Evolutionary conservation across 192 early-diverging fungal genomes (phyloP).

Genomic region (Linnemannia hyalina): DNA sequence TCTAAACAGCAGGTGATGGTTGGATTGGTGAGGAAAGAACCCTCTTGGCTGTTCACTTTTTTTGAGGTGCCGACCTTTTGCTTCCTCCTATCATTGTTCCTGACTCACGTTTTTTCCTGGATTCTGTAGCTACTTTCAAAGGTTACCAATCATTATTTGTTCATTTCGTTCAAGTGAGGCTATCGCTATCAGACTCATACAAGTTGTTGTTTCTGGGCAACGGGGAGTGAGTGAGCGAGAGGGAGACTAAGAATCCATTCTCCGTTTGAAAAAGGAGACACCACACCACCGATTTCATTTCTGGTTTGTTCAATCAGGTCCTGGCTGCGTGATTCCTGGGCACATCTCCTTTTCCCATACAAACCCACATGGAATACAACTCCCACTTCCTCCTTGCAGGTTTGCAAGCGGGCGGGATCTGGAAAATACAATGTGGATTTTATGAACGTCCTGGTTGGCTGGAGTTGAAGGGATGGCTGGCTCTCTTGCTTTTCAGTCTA

Average conservation of each 20-base stretch:
- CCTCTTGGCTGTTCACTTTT: neutral
- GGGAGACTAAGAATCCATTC: neutral
- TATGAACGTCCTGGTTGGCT: neutral
- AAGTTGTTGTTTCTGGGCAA: neutral
- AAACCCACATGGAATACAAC: slow-evolving; percentile 4
- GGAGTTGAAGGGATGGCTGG: no score
- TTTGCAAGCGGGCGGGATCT: neutral
- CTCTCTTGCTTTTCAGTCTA: neutral
- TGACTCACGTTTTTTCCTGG: neutral
- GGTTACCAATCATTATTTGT: neutral
- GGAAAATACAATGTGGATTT: no score
- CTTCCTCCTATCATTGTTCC: neutral
- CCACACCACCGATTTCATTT: slow-evolving; percentile 1
- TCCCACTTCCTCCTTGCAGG: no score
- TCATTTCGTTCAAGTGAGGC: neutral
- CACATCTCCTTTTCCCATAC: neutral
- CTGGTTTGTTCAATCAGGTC: slow-evolving; percentile 15
- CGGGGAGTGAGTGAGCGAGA: neutral
- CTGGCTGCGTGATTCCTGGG: slow-evolving; percentile 7
- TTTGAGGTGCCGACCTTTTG: neutral
- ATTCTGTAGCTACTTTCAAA: neutral
- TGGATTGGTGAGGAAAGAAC: neutral
- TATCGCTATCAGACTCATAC: neutral
- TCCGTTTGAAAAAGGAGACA: neutral
- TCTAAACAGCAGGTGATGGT: neutral